phyloP scores from a whole-genome alignment of 164 flowering plant species.

The Nelumbo lutea region DNA sequence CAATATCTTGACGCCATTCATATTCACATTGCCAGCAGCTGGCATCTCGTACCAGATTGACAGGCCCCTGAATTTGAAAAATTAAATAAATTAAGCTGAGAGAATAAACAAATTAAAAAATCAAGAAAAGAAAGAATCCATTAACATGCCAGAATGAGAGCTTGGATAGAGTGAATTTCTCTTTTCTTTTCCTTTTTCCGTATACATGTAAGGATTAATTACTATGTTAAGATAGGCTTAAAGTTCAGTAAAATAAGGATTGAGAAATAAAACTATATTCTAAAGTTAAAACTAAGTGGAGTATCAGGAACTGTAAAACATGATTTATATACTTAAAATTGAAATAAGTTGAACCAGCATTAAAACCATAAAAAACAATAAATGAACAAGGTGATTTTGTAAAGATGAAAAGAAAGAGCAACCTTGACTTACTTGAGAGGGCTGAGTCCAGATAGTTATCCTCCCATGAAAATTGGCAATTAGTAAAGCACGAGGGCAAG shows the following conservation, averaged over 20 bases:
- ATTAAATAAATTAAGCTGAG: neutral
- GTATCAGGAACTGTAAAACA: too few relatives aligned
- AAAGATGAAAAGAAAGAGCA: conserved; percentile 1
- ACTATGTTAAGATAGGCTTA: too few relatives aligned
- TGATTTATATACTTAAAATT: too few relatives aligned
- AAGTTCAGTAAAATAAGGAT: too few relatives aligned
- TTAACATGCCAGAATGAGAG: neutral
- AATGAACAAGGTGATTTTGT: too few relatives aligned
- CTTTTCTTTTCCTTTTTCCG: too few relatives aligned
- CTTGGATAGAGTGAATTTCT: neutral
- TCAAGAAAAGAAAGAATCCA: neutral
- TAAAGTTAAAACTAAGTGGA: too few relatives aligned
- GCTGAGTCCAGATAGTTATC: conserved; percentile 91
- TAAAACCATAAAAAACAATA: neutral
- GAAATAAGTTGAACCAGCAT: neutral
- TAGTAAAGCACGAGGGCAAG: conserved; percentile 86
- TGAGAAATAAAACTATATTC: too few relatives aligned
- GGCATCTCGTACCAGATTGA: conserved; percentile 81
- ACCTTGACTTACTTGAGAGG: conserved; percentile 62
- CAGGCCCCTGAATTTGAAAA: conserved; percentile 61
- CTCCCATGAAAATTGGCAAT: conserved; percentile 96
- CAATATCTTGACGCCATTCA: conserved; percentile 98
- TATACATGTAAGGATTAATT: too few relatives aligned
- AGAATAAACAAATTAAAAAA: conserved; percentile 1
- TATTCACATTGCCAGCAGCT: conserved; percentile 93